phyloP scores from a whole-genome alignment of 1,284 basidiomycete genomes.

The Microstroma glucosiphilum region DNA sequence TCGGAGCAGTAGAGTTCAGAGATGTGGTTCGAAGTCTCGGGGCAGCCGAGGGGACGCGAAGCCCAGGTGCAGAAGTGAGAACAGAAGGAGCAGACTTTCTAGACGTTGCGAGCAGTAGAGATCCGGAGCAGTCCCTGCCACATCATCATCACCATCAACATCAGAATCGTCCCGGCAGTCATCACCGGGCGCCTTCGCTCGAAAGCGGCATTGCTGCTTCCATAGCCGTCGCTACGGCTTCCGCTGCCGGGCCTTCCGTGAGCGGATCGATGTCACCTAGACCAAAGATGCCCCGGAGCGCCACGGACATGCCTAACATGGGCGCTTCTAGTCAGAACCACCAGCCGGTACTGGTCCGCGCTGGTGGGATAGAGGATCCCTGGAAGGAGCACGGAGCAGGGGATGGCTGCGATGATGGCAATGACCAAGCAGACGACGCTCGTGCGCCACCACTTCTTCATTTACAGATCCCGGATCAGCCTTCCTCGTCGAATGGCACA shows the following conservation, averaged over 20 bases:
- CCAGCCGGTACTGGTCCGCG: slow-evolving; percentile 11
- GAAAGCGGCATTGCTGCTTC: no score
- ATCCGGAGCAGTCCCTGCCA: slow-evolving; percentile 35
- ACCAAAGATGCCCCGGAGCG: no score
- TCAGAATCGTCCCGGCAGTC: slow-evolving; percentile 5
- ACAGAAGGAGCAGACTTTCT: slow-evolving; percentile 24
- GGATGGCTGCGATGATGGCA: slow-evolving; percentile 24
- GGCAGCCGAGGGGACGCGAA: not conserved
- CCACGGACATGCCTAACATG: no score
- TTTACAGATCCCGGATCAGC: not conserved
- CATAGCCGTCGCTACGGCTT: no score
- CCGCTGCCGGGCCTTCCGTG: no score
- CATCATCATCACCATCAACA: slow-evolving; percentile 29
- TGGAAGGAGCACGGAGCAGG: slow-evolving; percentile 31
- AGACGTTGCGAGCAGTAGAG: slow-evolving; percentile 37
- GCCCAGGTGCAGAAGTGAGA: not conserved
- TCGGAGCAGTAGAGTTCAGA: slow-evolving; percentile 87
- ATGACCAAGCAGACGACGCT: not conserved
- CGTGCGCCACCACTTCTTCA: not conserved
- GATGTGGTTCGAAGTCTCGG: slow-evolving; percentile 64
- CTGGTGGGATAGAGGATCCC: slow-evolving; percentile 29
- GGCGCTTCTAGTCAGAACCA: no score
- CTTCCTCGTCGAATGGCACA: not conserved
- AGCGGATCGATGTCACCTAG: no score
- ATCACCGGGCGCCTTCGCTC: not conserved